Base-by-base conservation (phyloP, 805 yeast genomes). In the Hanseniaspora occidentalis region DNA sequence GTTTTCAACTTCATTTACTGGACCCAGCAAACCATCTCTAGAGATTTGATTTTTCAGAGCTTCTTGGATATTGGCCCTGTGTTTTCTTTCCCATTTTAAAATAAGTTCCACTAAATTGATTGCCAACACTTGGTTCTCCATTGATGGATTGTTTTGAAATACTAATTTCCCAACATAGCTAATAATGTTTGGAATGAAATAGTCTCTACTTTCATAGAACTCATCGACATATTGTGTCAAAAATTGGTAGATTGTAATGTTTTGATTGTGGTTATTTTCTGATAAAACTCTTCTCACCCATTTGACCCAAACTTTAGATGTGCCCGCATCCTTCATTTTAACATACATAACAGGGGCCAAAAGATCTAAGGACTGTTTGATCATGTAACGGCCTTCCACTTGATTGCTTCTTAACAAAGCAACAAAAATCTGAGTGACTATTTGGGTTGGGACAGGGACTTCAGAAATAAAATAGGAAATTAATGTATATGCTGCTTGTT, bases 281-380 rank as follows among this genome's bases (percentile, higher is more conserved):
- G 88, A 78, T 11, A 92, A 67, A 2, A 89, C 92, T 39, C 96
- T 70, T 48, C 96, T 77, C 0, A 96, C 95, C 88, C 95, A 86
- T 49, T 84, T 88, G 39, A 92, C 72, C 97, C 97, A 92, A 14
- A 38, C 34, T 23, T 26, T 20, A 44, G 73, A 65, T 1, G 61
- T 57, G 0, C 66, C 61, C 1, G 65, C 58, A 0, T 76, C 84
- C 6, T 63, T 64, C 18, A 66, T 65, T 1, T 65, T 65, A 60
- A 82, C 71, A 2, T 83, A 77, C 68, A 89, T 70, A 0, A 82
- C 92, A 0, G 96, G 95, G 0, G 96, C 96, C 16, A 92, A 64
- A 4, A 83, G 64, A 51, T 88, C 95, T 27, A 94, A 66, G 0
- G 96, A 94, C 53, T 85, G 94, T 54, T 79, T 75, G 0, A 88